Evolutionary conservation across 2,329 filamentous ascomycete species (phyloP), one percentile per base, ranked within the genome.

Genomic region (Elsinoe fawcettii): DNA sequence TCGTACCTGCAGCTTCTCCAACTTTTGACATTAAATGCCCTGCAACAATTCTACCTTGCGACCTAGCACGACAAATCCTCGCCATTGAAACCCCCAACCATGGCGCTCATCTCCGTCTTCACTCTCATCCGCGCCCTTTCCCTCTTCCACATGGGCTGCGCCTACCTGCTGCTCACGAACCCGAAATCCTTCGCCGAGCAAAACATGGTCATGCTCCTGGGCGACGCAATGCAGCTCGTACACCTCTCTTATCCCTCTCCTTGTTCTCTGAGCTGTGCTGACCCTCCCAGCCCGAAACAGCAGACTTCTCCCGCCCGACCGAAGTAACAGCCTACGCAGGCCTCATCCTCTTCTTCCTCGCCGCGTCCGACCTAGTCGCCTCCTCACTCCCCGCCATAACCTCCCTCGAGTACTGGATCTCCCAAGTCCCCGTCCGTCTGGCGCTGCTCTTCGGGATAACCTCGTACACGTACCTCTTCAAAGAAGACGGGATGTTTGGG

Each of bases 191-290:
- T 96, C 65, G 83, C 87, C 51, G 86, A 92, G 67, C 89, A 95
- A 66, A 84, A 86, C 55, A 71, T 95, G 20, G 88, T 96, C 49
- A 88, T 83, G 64, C 80, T 96, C 27, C 74, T 96, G 23, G 90
- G 90, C 56, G 87, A 95, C 71, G 83, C 88, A 55, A 88, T 95
- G 83, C 83, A 85, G 64, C 80, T 96, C 69, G 89, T 92, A 77
- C 59, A 77, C n/a, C n/a, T n/a, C 8, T 36, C 27, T 20, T 18
- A 27, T 37, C 27, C 44, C 30, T 16, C 12, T 34, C 30, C 51
- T 16, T 25, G 25, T 20, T 11, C 5, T 14, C 32, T 30, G 12
- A 20, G 20, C 16, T n/a, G 14, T 37, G 5, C 34, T 12, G 3
- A 6, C 9, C 34, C 41, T 8, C 11, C 41, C 20, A 87, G 84